Conservation (phyloP, 176 grass and related monocot genomes). For the Bothriochloa decipiens region DNA sequence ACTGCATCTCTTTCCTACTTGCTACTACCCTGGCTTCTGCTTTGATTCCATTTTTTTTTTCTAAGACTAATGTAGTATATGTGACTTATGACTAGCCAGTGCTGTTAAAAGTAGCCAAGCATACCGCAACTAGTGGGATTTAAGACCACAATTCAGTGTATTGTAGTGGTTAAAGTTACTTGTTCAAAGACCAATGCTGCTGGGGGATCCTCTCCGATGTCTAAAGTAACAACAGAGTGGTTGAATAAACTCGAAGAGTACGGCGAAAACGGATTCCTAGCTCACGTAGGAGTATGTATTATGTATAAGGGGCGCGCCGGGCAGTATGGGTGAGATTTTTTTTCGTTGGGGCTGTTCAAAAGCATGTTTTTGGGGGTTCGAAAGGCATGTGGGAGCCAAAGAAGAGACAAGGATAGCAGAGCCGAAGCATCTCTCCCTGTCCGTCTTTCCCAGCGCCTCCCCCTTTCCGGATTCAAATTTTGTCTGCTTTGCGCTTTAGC, state of each 20-base stretch:
- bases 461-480: slow-evolving; percentile 50
- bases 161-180: neutral
- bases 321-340: slow-evolving; percentile 12
- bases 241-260: neutral
- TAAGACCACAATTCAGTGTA: neutral
- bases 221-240: slow-evolving; percentile 8
- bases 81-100: neutral
- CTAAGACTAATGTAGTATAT: neutral
- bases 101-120: slow-evolving; percentile 36
- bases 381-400: slow-evolving; percentile 59
- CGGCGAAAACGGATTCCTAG: neutral
- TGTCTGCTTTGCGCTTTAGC: slow-evolving; percentile 28
- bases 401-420: slow-evolving; percentile 53
- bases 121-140: neutral
- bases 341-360: neutral
- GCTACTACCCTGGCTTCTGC: neutral
- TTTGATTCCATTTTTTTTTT: slow-evolving; percentile 20
- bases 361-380: slow-evolving; percentile 51
- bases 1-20: neutral
- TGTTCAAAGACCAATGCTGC: neutral
- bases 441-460: slow-evolving; percentile 28
- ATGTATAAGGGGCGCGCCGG: too few relatives aligned
- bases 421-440: slow-evolving; percentile 51
- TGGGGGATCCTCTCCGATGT: neutral
- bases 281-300: too few relatives aligned